Base-by-base conservation (phyloP, 768 basidiomycete species). In the Tricholoma matsutake region DNA sequence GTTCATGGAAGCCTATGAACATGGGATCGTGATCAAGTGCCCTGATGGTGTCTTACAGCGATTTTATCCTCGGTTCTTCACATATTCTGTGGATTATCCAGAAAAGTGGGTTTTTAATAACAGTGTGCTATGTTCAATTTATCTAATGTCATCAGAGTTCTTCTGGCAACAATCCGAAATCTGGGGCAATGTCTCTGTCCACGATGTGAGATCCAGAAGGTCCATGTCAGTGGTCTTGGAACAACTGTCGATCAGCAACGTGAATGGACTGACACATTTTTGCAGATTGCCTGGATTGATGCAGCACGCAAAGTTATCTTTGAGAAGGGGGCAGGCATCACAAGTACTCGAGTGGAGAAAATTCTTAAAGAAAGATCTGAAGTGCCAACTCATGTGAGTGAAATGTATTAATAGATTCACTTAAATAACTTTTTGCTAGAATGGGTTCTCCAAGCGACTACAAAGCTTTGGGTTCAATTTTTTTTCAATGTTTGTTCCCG, bases 61-160 rank as follows among this genome's bases (percentile, higher is more conserved):
- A n/a, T 51, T 74, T n/a, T 74, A 66, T 55, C 68, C 69, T 39
- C 60, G 69, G 2, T 58, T 74, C 22, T 67, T 73, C 29, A 69
- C 67, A 2, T 74, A 73, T 56, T 68, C 71, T 4, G 72, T 71
- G 2, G 71, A 73, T 59, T 73, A 73, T 63, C 72, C 69, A 22
- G 72, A 72, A 53, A 72, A 72, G 72, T 73, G 37, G 53, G 67
- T 35, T 55, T 55, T n/a, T 32, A 57, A 20, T 25, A 9, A 35
- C 41, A n/a, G 20, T 59, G 5, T 54, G 3, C 57, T 52, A 34
- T 18, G 18, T 47, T 28, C 5, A 41, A 29, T 22, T 60, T 22
- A 61, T 7, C 51, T 56, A 1, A 14, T 8, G 9, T 18, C 25
- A 20, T 28, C 41, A 71, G 71, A 51, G 61, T 65, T 32, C 57